phyloP scores from a whole-genome alignment of 768 basidiomycete species.

The Glaciozyma antarctica region DNA sequence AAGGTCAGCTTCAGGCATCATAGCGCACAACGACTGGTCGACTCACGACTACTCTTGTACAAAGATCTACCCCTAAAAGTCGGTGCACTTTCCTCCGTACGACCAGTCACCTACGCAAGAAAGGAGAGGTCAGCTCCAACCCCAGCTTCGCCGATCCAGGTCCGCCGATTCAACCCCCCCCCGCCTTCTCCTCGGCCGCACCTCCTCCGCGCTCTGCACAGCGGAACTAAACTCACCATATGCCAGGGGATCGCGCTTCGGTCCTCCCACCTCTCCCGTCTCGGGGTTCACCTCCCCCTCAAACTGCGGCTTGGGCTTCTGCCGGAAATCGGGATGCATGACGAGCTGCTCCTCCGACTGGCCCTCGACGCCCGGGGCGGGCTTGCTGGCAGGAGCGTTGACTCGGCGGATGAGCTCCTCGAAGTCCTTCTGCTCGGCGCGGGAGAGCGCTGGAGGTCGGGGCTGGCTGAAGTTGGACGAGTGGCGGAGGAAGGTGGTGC shows the following conservation, averaged over 20 bases:
- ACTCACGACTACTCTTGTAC: no score
- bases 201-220: not conserved
- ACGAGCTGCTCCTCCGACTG: constrained; percentile 39
- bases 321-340: constrained; percentile 43
- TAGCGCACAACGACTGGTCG: no score
- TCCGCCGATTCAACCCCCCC: not conserved
- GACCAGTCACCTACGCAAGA: constrained; percentile 23
- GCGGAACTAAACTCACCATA: constrained; percentile 13
- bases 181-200: not conserved
- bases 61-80: constrained; percentile 10
- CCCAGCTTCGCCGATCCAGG: not conserved
- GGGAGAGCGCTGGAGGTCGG: constrained; percentile 64
- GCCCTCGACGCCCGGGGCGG: constrained; percentile 39
- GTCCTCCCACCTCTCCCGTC: constrained; percentile 79
- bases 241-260: constrained; percentile 75
- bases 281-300: constrained; percentile 68
- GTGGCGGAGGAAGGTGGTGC: not conserved
- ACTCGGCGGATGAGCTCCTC: constrained; percentile 60
- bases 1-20: no score
- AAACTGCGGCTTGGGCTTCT: constrained; percentile 55
- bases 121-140: not conserved
- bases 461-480: constrained; percentile 42
- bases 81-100: constrained; percentile 28
- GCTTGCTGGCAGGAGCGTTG: constrained; percentile 39
- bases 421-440: constrained; percentile 70